phyloP scores from a whole-genome alignment of 208 protist species.

The Plasmodiophora brassicae region DNA sequence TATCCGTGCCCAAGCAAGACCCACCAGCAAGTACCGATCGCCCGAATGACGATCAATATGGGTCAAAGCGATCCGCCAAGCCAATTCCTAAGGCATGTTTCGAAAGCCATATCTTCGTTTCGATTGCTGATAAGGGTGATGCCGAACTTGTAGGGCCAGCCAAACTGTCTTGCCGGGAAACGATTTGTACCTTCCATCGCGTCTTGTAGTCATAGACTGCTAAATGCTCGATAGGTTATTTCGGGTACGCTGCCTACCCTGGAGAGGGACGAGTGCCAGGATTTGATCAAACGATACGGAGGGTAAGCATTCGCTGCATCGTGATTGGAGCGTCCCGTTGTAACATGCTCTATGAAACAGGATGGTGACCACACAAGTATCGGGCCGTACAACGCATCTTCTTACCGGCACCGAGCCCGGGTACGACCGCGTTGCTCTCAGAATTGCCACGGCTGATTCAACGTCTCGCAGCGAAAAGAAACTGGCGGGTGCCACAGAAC shows the following conservation, averaged over 20 bases:
- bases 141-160: neutral
- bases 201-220: neutral
- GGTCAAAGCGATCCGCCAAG: no score
- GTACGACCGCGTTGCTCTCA: no score
- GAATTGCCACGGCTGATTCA: no score
- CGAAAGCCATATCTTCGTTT: no score
- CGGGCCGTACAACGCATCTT: neutral
- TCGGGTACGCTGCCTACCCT: slow-evolving; percentile 33
- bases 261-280: slow-evolving; percentile 33
- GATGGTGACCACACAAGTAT: neutral
- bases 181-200: neutral
- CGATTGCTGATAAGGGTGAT: no score
- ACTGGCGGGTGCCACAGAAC: neutral
- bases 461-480: neutral
- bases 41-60: no score
- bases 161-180: slow-evolving; percentile 2
- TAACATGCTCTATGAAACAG: neutral
- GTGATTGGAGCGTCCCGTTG: neutral
- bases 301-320: neutral
- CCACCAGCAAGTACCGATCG: no score
- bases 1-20: no score
- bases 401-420: neutral
- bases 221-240: slow-evolving; percentile 42
- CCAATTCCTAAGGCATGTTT: no score
- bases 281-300: slow-evolving; percentile 41